Conservation (phyloP, 192 early-diverging fungal species). For the Coemansia sp. region DNA sequence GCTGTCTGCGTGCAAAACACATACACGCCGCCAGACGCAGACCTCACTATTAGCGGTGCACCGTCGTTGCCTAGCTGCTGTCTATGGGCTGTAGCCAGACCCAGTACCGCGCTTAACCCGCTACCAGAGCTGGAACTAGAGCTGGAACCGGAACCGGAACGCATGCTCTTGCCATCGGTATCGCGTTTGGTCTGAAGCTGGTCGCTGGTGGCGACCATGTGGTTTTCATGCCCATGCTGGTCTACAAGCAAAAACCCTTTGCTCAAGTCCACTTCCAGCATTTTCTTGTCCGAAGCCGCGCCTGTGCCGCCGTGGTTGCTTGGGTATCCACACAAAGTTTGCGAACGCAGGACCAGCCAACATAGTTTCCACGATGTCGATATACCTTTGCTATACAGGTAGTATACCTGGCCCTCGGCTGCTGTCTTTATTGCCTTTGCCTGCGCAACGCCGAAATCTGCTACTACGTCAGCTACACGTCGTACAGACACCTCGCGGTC, state of each 20-base stretch:
- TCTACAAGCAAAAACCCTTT: slow-evolving; percentile 33
- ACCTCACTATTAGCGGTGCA: slow-evolving; percentile 36
- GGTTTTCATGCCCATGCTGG: slow-evolving; percentile 19
- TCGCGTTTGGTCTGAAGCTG: slow-evolving; percentile 12
- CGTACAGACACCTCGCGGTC: slow-evolving; percentile 11
- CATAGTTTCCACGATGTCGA: slow-evolving; percentile 37
- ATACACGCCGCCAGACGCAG: slow-evolving; percentile 18
- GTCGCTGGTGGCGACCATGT: slow-evolving; percentile 15
- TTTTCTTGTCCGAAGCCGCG: background rate
- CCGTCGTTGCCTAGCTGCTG: slow-evolving; percentile 30
- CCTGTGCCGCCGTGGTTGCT: background rate
- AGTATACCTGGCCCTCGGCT: slow-evolving; percentile 45
- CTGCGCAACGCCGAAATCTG: background rate
- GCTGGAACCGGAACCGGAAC: too few species aligned
- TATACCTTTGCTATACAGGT: slow-evolving; percentile 34
- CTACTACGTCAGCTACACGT: background rate
- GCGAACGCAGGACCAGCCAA: slow-evolving; percentile 45
- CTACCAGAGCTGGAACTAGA: background rate
- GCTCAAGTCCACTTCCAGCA: slow-evolving; percentile 20
- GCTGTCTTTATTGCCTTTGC: background rate
- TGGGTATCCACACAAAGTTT: slow-evolving; percentile 20
- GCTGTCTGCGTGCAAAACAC: slow-evolving; percentile 37
- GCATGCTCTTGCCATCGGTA: background rate
- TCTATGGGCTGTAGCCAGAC: slow-evolving; percentile 7
- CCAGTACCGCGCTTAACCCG: background rate